These are phyloP conservation scores for Citrullus mucosospermus DNA, from an alignment of 306 rosid genomes.

Conservation along the genomic window DNA sequence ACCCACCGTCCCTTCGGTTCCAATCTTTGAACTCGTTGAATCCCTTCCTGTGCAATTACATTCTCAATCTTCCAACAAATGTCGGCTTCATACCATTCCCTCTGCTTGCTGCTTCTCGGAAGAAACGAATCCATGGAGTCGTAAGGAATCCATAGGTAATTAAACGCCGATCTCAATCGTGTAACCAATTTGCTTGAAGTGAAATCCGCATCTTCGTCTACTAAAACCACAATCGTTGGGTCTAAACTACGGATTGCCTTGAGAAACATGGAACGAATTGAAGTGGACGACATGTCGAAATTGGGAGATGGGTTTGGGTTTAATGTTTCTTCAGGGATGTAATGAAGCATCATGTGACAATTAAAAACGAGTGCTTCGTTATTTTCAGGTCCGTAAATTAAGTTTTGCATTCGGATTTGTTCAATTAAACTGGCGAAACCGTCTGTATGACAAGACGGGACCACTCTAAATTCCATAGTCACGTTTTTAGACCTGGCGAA, in stretches of 20 bases:
- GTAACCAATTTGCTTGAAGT: constrained; percentile 45
- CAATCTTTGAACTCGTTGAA: constrained; percentile 57
- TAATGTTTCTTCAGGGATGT: constrained; percentile 60
- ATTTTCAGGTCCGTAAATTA: constrained; percentile 22
- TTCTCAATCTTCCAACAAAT: constrained; percentile 87
- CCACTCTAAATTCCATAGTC: constrained; percentile 47
- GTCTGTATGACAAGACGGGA: constrained; percentile 41
- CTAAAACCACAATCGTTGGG: constrained; percentile 56
- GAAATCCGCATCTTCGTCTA: constrained; percentile 82
- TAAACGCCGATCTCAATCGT: constrained; percentile 67
- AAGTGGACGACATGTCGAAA: background rate
- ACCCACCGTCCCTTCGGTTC: constrained; percentile 59
- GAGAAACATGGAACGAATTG: constrained; percentile 48
- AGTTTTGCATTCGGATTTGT: constrained; percentile 51
- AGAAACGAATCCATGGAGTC: constrained; percentile 77
- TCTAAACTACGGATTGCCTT: constrained; percentile 46
- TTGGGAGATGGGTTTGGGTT: constrained; percentile 4
- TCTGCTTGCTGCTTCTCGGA: constrained; percentile 52
- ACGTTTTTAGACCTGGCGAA: constrained; percentile 65
- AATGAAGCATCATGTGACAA: constrained; percentile 92
- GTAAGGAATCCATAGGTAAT: constrained; percentile 86
- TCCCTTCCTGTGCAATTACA: constrained; percentile 69
- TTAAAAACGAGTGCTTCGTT: constrained; percentile 59
- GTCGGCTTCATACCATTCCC: constrained; percentile 86
- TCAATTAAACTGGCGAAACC: constrained; percentile 58